Percentiles rank a stretch among this genome's conserved stretches.
These are phyloP conservation scores for Globisporangium okanoganense DNA, from an alignment of 352 stramenopile genomes.

Conservation along the genomic window DNA sequence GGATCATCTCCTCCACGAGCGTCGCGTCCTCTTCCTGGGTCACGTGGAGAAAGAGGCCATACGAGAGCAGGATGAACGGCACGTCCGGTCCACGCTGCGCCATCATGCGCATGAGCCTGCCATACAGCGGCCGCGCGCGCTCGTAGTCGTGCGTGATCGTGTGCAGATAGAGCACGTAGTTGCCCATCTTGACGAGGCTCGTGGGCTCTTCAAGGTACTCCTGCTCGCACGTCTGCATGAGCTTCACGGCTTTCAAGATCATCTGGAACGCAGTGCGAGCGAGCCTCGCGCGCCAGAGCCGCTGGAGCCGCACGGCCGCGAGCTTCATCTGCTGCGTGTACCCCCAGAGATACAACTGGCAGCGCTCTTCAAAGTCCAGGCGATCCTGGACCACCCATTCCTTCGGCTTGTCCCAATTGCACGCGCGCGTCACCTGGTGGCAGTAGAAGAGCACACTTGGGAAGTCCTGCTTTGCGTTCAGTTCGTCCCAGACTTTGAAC, in stretches of 20 bases:
- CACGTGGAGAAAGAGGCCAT: constrained; percentile 67
- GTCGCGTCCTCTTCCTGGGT: constrained; percentile 66
- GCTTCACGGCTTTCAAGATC: constrained; percentile 52
- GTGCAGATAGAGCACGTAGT: constrained; percentile 82
- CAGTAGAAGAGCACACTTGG: constrained; percentile 65
- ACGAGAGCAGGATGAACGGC: constrained; percentile 78
- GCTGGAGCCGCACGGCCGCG: constrained; percentile 45
- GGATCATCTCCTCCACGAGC: constrained; percentile 65
- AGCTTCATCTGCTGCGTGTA: constrained; percentile 61
- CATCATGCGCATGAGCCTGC: constrained; percentile 71
- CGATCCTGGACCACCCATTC: constrained; percentile 49
- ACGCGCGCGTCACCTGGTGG: constrained; percentile 61
- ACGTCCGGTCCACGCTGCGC: constrained; percentile 66
- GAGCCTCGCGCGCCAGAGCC: constrained; percentile 46
- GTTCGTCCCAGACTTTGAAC: constrained; percentile 77
- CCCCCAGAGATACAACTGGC: constrained; percentile 54
- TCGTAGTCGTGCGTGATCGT: constrained; percentile 78
- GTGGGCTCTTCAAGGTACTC: constrained; percentile 77
- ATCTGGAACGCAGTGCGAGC: constrained; percentile 55
- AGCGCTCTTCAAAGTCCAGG: constrained; percentile 36
- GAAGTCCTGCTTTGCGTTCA: constrained; percentile 43
- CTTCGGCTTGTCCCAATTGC: constrained; percentile 61
- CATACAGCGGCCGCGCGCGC: constrained; percentile 65
- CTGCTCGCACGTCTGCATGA: constrained; percentile 69
- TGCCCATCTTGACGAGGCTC: constrained; percentile 70